Base-by-base conservation (phyloP, 2,329 filamentous ascomycete genomes). In the Xylogone sp. region DNA sequence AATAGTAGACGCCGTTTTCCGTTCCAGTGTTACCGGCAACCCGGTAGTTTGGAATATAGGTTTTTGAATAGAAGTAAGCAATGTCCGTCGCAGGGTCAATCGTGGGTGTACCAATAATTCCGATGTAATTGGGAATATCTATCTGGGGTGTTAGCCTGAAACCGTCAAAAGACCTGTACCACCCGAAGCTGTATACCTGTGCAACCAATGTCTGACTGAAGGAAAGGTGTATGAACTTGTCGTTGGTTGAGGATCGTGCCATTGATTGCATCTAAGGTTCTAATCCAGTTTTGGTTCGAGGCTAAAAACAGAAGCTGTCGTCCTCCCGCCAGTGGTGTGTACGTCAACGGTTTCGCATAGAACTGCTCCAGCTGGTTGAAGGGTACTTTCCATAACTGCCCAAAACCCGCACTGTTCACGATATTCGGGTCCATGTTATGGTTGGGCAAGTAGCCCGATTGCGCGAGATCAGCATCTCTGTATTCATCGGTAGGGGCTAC, bases 181-280 rank as follows among this genome's bases (percentile, higher is more conserved):
- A 27, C 5, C 5, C 24, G 6, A 27, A 27, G 6, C 10, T 27
- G 10, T 27, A 27, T 27, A 27, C 24, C 24, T 24, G 69, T 70
- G 54, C 76, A 80, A 8, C 72, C 69, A 39, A 78, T 64, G 50
- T 80, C 77, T 4, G 71, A 70, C 9, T 74, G 69, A 21, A 77
- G 61, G 55, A 79, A 79, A 1, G 77, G 77, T 19, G 74, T 71
- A 46, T 72, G 56, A 7, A 71, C 59, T 56, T 69, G 66, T 16
- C 67, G 63, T 34, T 59, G 59, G 24, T 63, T 64, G 46, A 71
- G 51, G 8, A 67, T 51, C 16, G 58, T 61, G 20, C 69, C 69
- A 19, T 65, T 70, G 39, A 66, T 65, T 21, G 69, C 69, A 53
- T 69, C 60, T 12, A 71, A 47, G 6, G 64, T 68, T 51, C 66